Evolutionary conservation across 257 asterid species (phyloP).

Genomic region (Solanum pimpinellifolium): DNA sequence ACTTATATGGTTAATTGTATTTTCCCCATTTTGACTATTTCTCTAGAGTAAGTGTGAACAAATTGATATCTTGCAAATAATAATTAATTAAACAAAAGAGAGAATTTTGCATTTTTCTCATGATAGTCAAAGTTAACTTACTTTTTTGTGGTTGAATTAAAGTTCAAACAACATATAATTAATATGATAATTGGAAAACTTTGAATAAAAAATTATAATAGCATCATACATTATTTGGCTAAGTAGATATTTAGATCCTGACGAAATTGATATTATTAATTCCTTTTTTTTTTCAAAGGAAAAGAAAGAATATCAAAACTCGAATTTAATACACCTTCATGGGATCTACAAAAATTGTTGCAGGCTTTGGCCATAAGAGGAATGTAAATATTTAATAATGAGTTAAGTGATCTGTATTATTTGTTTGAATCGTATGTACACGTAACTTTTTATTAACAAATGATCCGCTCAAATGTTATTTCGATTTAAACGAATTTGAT

Average conservation of each 20-base stretch:
- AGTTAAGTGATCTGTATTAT: too few relatives aligned
- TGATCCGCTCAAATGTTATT: too few relatives aligned
- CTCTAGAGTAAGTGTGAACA: not conserved
- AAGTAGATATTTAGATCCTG: not conserved
- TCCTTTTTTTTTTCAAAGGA: not conserved
- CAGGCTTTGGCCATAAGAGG: too few relatives aligned
- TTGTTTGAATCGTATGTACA: too few relatives aligned
- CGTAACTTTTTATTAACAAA: too few relatives aligned
- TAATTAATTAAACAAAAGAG: too few relatives aligned
- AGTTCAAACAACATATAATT: not conserved
- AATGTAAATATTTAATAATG: too few relatives aligned
- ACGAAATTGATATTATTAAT: not conserved
- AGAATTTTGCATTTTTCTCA: not conserved
- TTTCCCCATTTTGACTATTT: not conserved
- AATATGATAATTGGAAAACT: not conserved
- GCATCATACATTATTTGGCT: not conserved
- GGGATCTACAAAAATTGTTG: too few relatives aligned
- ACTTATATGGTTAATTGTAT: not conserved
- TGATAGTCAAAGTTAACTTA: not conserved
- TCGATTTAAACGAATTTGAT: too few relatives aligned
- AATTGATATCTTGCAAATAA: not conserved
- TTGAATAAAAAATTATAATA: not conserved
- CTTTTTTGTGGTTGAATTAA: not conserved
- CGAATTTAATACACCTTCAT: too few relatives aligned
- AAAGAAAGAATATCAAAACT: not conserved